Conservation (phyloP, 257 asterid genomes). For the Nicotiana benthamiana region DNA sequence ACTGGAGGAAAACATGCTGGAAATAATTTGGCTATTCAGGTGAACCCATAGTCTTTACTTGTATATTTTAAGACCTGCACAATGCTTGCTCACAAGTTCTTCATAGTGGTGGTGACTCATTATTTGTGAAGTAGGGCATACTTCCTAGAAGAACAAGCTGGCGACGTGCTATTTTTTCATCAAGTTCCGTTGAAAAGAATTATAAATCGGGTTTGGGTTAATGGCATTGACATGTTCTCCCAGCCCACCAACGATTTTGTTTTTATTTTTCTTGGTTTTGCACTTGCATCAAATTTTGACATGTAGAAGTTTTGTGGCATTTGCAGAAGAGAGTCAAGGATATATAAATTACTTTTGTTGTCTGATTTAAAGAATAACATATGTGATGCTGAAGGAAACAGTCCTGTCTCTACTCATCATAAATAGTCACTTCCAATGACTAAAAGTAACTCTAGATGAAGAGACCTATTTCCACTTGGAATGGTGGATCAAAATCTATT, state of each 20-base stretch:
- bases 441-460: background rate
- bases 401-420: background rate
- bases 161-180: background rate
- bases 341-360: background rate
- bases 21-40: slow-evolving; percentile 75
- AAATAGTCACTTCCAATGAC: slow-evolving; percentile 1
- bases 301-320: background rate
- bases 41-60: slow-evolving; percentile 9
- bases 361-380: background rate
- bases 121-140: background rate
- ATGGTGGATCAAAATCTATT: background rate
- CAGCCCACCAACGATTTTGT: background rate
- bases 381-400: background rate
- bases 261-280: background rate
- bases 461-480: slow-evolving; percentile 6
- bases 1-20: slow-evolving; percentile 92
- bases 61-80: background rate
- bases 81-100: background rate
- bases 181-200: background rate
- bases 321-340: background rate
- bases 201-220: background rate
- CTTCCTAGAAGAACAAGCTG: background rate
- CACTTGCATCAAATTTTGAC: background rate
- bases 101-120: background rate
- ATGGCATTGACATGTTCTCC: background rate